phyloP scores from a whole-genome alignment of 2,329 filamentous ascomycete species.

The Colletotrichum euphorbiae region DNA sequence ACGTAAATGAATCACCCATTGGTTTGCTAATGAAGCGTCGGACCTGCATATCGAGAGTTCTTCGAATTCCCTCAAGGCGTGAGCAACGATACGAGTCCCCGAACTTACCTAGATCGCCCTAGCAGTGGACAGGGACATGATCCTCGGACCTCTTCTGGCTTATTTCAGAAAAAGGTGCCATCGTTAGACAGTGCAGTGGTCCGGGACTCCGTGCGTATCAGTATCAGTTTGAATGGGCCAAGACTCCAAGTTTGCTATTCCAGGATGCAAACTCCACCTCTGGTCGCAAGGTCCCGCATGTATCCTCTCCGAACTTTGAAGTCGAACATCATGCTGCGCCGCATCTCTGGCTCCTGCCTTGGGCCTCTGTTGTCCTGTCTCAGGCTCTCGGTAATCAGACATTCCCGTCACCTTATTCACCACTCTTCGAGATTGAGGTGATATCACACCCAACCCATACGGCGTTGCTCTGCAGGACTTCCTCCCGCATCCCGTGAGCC shows the following conservation, averaged over 20 bases:
- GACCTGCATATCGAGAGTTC: conserved; percentile 30
- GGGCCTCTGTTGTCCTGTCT: not conserved
- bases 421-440: not conserved
- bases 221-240: conserved; percentile 6
- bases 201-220: conserved; percentile 33
- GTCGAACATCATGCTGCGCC: not conserved
- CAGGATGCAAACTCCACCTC: not conserved
- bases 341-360: not conserved
- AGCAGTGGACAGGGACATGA: not conserved
- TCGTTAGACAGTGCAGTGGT: conserved; percentile 17
- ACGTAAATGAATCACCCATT: not conserved
- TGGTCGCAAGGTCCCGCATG: conserved; percentile 6
- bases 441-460: not conserved
- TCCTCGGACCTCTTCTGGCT: conserved; percentile 5
- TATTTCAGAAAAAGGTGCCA: not conserved
- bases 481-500: not conserved
- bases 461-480: conserved; percentile 21
- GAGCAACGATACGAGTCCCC: not conserved
- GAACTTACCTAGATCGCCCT: conserved; percentile 23
- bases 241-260: not conserved
- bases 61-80: not conserved
- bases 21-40: not conserved
- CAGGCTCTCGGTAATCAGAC: not conserved
- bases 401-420: not conserved
- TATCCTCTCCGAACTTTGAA: not conserved